Percentiles rank a stretch among this genome's conserved stretches.
These are phyloP conservation scores for Saccharomycopsis amapae DNA, from an alignment of 805 yeast genomes.

Conservation along the genomic window DNA sequence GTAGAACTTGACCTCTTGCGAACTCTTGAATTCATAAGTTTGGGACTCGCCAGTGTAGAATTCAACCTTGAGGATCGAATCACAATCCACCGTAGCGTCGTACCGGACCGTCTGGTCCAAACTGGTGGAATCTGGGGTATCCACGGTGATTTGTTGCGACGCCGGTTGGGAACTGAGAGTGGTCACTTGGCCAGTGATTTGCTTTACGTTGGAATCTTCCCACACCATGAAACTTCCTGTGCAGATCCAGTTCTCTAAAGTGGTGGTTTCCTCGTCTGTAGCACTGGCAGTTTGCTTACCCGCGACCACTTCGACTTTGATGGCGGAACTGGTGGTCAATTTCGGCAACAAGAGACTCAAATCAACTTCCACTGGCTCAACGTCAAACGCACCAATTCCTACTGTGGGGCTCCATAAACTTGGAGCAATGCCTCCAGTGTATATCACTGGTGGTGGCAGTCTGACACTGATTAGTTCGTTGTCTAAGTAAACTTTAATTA, in stretches of 20 bases:
- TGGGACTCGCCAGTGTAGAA: neutral
- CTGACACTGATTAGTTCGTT: slow-evolving; percentile 52
- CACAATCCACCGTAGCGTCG: slow-evolving; percentile 22
- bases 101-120: slow-evolving; percentile 30
- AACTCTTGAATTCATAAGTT: slow-evolving; percentile 16
- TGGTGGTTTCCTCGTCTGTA: slow-evolving; percentile 9
- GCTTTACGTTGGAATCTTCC: slow-evolving; percentile 8
- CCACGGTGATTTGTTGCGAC: neutral
- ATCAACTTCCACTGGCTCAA: slow-evolving; percentile 60
- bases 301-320: slow-evolving; percentile 46
- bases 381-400: slow-evolving; percentile 63
- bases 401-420: slow-evolving; percentile 77
- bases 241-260: slow-evolving; percentile 25
- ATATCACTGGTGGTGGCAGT: slow-evolving; percentile 66
- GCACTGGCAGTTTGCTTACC: slow-evolving; percentile 28
- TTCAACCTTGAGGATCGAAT: neutral
- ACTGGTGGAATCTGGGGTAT: neutral
- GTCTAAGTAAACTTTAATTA: slow-evolving; percentile 53
- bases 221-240: slow-evolving; percentile 13
- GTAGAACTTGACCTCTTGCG: neutral
- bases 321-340: slow-evolving; percentile 35
- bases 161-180: neutral
- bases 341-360: slow-evolving; percentile 55
- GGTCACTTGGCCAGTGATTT: neutral
- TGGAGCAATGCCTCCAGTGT: slow-evolving; percentile 77